Base-by-base conservation (phyloP, 768 basidiomycete species). In the Phaffia australis region DNA sequence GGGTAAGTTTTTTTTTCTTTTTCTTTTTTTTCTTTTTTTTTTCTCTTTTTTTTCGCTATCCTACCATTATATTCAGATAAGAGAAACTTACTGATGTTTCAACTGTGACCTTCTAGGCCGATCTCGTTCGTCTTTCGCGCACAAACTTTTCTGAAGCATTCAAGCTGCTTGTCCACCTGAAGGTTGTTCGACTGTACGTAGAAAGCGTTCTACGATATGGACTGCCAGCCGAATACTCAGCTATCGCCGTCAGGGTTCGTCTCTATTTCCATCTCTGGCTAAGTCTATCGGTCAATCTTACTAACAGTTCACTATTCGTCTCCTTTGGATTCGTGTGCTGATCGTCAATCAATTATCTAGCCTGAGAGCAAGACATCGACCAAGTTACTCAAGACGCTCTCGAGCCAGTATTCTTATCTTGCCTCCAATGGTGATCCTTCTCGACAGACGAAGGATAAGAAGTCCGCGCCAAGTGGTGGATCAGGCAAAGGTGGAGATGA, bases 111-210 rank as follows among this genome's bases (percentile, higher is more conserved):
- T 47, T 27, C 32, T 71, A 98, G 93, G 88, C 90, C 30, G 94
- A 99, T 71, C 82, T 99, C 0, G 80, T 99, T 29, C 83, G 88
- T 71, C 76, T 98, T 48, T 85, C 93, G 48, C 82, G 95, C 63
- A 95, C 89, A 61, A 97, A 94, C 77, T 99, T 98, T 76, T 93
- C 92, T 0, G 95, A 99, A 79, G 85, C 92, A 6, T 91, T 92
- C 79, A 89, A 98, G 75, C 81, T 94, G 61, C 81, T 97, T 23
- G 88, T 93, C 0, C 95, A 98, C 73, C 80, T 98, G 71, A 98
- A 98, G 77, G 82, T 94, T 59, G 77, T 95, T 19, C 85, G 90
- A 14, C 79, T 95, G 19, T 98, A 93, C 72, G 85, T 94, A 25
- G 95, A 99, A 78, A 92, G 89, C 65, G 93, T 97, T 23, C 81